Evolutionary conservation across 2,329 filamentous ascomycete species (phyloP).

Genomic region (Venturia effusa): DNA sequence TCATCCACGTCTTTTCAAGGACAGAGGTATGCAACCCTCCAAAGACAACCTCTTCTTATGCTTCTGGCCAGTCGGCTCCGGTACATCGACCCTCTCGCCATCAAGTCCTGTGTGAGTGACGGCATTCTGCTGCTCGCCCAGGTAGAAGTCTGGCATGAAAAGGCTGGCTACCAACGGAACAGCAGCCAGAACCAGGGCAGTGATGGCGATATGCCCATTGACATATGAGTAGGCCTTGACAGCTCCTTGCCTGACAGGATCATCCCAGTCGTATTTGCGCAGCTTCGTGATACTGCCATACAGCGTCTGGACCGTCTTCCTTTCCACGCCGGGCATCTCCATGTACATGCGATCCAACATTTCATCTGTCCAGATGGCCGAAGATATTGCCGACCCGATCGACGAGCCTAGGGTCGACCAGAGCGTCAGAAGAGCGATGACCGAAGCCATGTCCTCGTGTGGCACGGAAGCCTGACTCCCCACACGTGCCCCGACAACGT

Average conservation of each 20-base stretch:
- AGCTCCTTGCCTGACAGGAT: slow-evolving; percentile 27
- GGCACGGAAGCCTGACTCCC: slow-evolving; percentile 32
- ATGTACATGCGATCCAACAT: slow-evolving; percentile 25
- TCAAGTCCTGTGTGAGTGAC: slow-evolving; percentile 18
- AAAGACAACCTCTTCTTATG: too few relatives aligned
- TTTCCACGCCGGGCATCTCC: slow-evolving; percentile 21
- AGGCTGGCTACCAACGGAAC: slow-evolving; percentile 27
- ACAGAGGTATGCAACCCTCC: too few relatives aligned
- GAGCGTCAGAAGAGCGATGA: slow-evolving; percentile 29
- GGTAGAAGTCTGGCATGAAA: slow-evolving; percentile 31
- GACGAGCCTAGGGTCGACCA: slow-evolving; percentile 31
- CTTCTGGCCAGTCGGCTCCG: too few relatives aligned
- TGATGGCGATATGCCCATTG: slow-evolving; percentile 27
- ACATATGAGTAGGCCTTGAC: slow-evolving; percentile 27
- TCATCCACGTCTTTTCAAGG: too few relatives aligned
- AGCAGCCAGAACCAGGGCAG: slow-evolving; percentile 21
- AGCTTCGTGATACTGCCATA: slow-evolving; percentile 28
- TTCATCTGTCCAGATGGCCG: slow-evolving; percentile 29
- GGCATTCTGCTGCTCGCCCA: slow-evolving; percentile 19
- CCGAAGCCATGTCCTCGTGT: slow-evolving; percentile 31
- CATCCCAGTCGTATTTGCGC: slow-evolving; percentile 22
- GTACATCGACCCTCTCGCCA: slow-evolving; percentile 14
- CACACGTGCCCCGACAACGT: slow-evolving; percentile 31
- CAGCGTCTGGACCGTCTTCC: slow-evolving; percentile 19
- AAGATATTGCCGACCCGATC: slow-evolving; percentile 29